Evolutionary conservation across 805 yeast species (phyloP), one percentile per base, ranked within the genome.

Genomic region (Pichia membranifaciens): DNA sequence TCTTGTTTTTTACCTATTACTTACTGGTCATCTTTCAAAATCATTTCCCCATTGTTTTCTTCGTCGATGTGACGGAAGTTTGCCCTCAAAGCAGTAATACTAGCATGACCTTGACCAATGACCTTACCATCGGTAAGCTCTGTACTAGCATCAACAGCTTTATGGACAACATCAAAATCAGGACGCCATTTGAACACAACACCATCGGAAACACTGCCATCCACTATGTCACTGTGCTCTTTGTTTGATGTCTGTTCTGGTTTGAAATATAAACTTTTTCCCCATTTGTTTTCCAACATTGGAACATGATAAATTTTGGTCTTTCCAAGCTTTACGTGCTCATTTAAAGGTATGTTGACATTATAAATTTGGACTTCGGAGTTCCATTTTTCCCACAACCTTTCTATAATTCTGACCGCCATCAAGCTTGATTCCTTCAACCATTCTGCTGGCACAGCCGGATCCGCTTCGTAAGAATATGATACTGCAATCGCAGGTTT

Each of bases 251-350:
- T 59, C 5, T 60, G 59, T 2, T 47, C 53, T 15, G 45, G 44
- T 22, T 36, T 47, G 23, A 43, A 45, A 35, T 53, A 61, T 31
- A 64, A 52, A 22, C 66, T 60, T 8, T 51, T 54, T 1, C 75
- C 72, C 98, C 98, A 93, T 54, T 72, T 68, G 65, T 91, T 91
- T 47, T 80, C 79, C 60, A 88, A 72, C 43, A 91, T 79, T n/a
- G 95, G 90, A 3, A 95, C 82, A 62, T 77, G 87, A 48, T 73
- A 61, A 34, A 84, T 76, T 56, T 77, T 82, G 1, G 96, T 84
- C 15, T 67, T 51, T 3, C 75, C 74, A n/a, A 71, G 56, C 50
- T 73, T 67, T 42, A 87, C 69, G 7, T 70, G 65, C 3, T 71
- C 73, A n/a, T 70, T 67, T 38, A 93, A 69, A 3, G 99, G 98